Evolutionary conservation across 495 filamentous ascomycete genomes (phyloP).

Genomic region (Achaetomiella virescens): DNA sequence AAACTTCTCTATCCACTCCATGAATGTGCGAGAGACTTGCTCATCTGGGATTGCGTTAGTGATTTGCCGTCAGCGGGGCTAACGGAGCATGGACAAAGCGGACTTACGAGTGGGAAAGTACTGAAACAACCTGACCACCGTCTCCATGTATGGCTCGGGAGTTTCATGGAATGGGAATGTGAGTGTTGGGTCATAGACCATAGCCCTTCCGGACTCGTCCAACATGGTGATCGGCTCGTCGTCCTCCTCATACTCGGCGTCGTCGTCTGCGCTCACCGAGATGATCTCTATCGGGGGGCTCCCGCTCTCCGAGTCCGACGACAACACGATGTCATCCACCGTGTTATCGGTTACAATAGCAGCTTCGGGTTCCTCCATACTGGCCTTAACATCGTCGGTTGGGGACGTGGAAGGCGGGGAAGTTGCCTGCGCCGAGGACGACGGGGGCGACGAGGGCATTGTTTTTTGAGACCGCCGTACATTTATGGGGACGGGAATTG

Average conservation of each 20-base stretch:
- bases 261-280: slow-evolving; percentile 29
- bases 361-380: slow-evolving; percentile 38
- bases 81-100: slow-evolving; percentile 3
- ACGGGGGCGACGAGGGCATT: slow-evolving; percentile 41
- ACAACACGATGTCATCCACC: slow-evolving; percentile 27
- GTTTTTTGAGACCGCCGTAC: slow-evolving; percentile 36
- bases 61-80: slow-evolving; percentile 1
- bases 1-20: slow-evolving; percentile 41
- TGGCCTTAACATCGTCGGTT: slow-evolving; percentile 30
- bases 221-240: slow-evolving; percentile 20
- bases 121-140: slow-evolving; percentile 25
- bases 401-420: slow-evolving; percentile 9
- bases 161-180: slow-evolving; percentile 39
- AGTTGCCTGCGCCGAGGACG: slow-evolving; percentile 33
- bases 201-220: slow-evolving; percentile 12
- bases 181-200: slow-evolving; percentile 24
- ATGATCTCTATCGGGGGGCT: slow-evolving; percentile 35
- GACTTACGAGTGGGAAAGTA: slow-evolving; percentile 38
- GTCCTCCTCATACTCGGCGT: slow-evolving; percentile 22
- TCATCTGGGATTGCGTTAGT: slow-evolving; percentile 37
- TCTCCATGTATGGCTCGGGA: slow-evolving; percentile 34
- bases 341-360: slow-evolving; percentile 29
- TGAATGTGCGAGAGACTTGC: slow-evolving; percentile 32
- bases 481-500: slow-evolving; percentile 50
- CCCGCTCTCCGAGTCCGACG: slow-evolving; percentile 31